These are phyloP conservation scores for Pichia californica DNA, from an alignment of 805 yeast genomes.

Conservation along the genomic window DNA sequence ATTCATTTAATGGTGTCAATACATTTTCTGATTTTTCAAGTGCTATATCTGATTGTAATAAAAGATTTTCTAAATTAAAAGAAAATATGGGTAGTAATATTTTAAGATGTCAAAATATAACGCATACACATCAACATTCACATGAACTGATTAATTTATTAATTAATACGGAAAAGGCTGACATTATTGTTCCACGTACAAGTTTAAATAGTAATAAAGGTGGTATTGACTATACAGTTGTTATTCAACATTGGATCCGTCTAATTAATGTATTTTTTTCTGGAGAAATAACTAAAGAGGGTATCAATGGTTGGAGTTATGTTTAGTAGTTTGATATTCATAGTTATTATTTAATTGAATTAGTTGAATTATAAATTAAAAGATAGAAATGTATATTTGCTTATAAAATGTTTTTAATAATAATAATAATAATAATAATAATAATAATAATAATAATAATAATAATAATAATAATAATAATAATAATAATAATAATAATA, in stretches of 20 bases:
- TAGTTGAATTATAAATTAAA: no score
- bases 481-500: background rate
- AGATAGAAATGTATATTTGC: no score
- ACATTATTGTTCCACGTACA: conserved; percentile 15
- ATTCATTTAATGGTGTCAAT: background rate
- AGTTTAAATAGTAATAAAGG: conserved; percentile 4
- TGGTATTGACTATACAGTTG: conserved; percentile 8
- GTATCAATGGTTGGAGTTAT: conserved; percentile 24
- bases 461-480: no score
- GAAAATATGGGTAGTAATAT: conserved; percentile 17
- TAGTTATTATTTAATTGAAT: no score
- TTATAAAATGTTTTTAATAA: no score
- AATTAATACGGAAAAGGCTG: conserved; percentile 6
- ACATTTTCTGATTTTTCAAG: conserved; percentile 3
- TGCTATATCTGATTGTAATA: conserved; percentile 19
- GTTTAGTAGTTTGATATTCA: no score
- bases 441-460: no score
- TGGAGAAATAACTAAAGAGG: conserved; percentile 17
- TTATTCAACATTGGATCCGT: conserved; percentile 21
- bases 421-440: no score
- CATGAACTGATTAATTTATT: conserved; percentile 13
- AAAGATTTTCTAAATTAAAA: conserved; percentile 19
- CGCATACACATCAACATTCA: conserved; percentile 15
- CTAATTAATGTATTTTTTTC: conserved; percentile 15
- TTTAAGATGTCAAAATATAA: conserved; percentile 14